Percentiles rank a stretch among this genome's conserved stretches.
Evolutionary conservation across 2,329 filamentous ascomycete species (phyloP).

Genomic region (Aspergillus sergii): DNA sequence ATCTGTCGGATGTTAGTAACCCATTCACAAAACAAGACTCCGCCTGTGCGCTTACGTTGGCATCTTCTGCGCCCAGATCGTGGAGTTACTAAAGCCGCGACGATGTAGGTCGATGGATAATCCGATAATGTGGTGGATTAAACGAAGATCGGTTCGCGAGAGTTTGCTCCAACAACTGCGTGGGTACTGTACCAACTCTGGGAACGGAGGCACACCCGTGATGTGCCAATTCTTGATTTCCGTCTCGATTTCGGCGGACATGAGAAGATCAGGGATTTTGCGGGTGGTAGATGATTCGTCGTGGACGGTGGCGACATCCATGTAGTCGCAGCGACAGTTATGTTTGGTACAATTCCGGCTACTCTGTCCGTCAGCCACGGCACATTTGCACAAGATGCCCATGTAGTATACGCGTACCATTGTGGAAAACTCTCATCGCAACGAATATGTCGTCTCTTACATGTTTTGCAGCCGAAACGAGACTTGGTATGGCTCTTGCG

Average conservation of each 20-base stretch:
- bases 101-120: constrained; percentile 80
- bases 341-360: constrained; percentile 99
- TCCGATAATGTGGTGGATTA: constrained; percentile 88
- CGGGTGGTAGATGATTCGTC: constrained; percentile 56
- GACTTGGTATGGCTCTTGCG: constrained; percentile 95
- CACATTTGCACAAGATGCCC: constrained; percentile 9
- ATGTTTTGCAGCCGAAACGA: constrained; percentile 96
- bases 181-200: constrained; percentile 75
- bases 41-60: constrained; percentile 69
- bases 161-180: constrained; percentile 72
- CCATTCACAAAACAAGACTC: background rate
- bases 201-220: constrained; percentile 83
- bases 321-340: constrained; percentile 97
- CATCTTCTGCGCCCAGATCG: constrained; percentile 89
- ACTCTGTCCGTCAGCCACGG: constrained; percentile 13
- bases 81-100: constrained; percentile 79
- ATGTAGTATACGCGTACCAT: constrained; percentile 65
- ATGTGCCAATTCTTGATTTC: constrained; percentile 81
- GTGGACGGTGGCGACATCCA: constrained; percentile 72
- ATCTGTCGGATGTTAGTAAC: constrained; percentile 51
- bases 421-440: constrained; percentile 98
- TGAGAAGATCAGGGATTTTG: constrained; percentile 68
- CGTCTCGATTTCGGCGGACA: constrained; percentile 82
- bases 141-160: constrained; percentile 75
- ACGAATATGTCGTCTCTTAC: constrained; percentile 94